Evolutionary conservation across 306 rosid species (phyloP).

Genomic region (Macrotyloma uniflorum): DNA sequence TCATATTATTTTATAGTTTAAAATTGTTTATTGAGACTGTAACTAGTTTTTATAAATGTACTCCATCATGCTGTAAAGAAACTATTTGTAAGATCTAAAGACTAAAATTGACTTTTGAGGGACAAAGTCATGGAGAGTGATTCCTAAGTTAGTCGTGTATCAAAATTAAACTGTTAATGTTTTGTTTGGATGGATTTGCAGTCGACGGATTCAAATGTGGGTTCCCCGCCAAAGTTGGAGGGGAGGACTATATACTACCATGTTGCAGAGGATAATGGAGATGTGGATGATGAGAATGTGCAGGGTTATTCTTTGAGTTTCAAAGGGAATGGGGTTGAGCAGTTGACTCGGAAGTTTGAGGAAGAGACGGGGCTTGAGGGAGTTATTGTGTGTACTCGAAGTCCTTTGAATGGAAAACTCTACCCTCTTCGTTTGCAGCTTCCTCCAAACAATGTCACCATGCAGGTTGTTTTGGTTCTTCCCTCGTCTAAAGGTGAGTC

Average conservation of each 20-base stretch:
- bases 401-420: slow-evolving; percentile 85
- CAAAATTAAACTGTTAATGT: not conserved
- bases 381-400: slow-evolving; percentile 74
- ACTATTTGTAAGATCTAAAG: too few relatives aligned
- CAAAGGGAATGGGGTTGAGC: slow-evolving; percentile 80
- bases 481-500: slow-evolving; percentile 64
- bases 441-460: slow-evolving; percentile 87
- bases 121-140: not conserved
- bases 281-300: slow-evolving; percentile 67
- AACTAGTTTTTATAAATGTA: not conserved
- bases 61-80: too few relatives aligned
- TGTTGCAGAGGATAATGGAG: slow-evolving; percentile 83
- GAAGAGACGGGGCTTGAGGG: slow-evolving; percentile 82
- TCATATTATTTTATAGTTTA: not conserved
- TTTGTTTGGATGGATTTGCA: slow-evolving; percentile 35
- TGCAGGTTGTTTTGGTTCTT: slow-evolving; percentile 77
- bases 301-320: slow-evolving; percentile 65
- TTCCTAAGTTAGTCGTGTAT: not conserved
- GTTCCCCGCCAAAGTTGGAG: slow-evolving; percentile 63
- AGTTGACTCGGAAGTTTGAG: slow-evolving; percentile 68
- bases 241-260: slow-evolving; percentile 89
- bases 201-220: slow-evolving; percentile 64
- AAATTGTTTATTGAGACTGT: not conserved
- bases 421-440: slow-evolving; percentile 93
- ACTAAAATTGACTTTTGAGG: too few relatives aligned